phyloP scores from a whole-genome alignment of 2,329 filamentous ascomycete species.

The Penicillium sp. region DNA sequence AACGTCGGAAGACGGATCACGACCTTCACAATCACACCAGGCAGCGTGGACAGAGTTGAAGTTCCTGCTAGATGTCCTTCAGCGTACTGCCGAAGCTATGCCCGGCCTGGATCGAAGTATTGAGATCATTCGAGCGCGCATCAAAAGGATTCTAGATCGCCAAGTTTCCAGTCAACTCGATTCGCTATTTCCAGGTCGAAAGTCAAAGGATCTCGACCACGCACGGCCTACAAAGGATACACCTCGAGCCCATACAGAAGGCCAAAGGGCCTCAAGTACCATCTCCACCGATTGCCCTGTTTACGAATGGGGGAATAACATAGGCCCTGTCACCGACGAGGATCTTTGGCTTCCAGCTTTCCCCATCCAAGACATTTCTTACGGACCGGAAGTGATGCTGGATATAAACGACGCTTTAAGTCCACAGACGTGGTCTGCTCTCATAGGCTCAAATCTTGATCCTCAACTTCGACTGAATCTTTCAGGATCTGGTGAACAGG shows the following conservation, averaged over 20 bases:
- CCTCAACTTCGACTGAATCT: conserved; percentile 17
- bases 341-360: conserved; percentile 28
- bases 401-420: conserved; percentile 13
- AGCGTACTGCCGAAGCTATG: conserved; percentile 27
- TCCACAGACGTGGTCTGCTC: conserved; percentile 21
- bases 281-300: background rate
- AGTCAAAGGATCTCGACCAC: conserved; percentile 15
- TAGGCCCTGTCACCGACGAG: background rate
- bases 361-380: conserved; percentile 29
- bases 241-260: background rate
- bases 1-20: conserved; percentile 11
- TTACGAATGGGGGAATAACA: conserved; percentile 11
- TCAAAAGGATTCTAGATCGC: conserved; percentile 28
- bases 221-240: conserved; percentile 4
- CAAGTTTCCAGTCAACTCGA: conserved; percentile 10
- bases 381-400: conserved; percentile 27
- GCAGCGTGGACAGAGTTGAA: conserved; percentile 19
- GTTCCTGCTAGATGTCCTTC: conserved; percentile 28
- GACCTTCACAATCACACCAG: background rate
- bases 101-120: conserved; percentile 29
- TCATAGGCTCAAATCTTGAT: conserved; percentile 30
- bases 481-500: background rate
- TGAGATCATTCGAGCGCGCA: conserved; percentile 29
- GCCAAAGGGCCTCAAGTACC: background rate
- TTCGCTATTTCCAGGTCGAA: conserved; percentile 17